Evolutionary conservation across 2,329 filamentous ascomycete species (phyloP), one percentile per base, ranked within the genome.

Genomic region (Neonectria neomacrospora): DNA sequence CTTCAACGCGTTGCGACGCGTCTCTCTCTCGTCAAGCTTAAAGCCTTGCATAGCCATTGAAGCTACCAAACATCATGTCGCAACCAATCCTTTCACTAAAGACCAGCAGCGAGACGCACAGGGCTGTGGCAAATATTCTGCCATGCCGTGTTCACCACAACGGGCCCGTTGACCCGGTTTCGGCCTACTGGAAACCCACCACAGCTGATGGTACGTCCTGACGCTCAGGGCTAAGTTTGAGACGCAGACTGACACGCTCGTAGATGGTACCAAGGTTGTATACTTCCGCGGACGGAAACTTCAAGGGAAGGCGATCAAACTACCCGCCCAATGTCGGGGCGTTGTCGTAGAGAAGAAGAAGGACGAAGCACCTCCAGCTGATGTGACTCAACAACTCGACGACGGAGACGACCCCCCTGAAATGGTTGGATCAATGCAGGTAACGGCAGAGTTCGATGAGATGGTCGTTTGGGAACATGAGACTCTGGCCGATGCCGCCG

Each of bases 391-490:
- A 2, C 75, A 81, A 1, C 73, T 78, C 2, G 82, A 83, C 10
- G 79, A 84, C 16, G 79, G 81, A 1, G 80, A 83, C 2, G 80
- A 81, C 16, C 73, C 80, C 42, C 71, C 74, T 8, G 76, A 80
- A 12, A 42, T 28, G 11, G 34, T 86, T 1, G 85, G 88, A 10
- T 82, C 82, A 20, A 79, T 95, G 69, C 85, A 91, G 54, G 81
- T 87, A 45, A 82, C 89, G 20, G 89, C 88, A 1, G 83, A 83
- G 16, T 97, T 97, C 74, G 88, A 93, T 7, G 83, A 91, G 58
- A 76, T 97, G 54, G 80, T 93, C 3, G 84, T 97, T n/a, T 98
- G 94, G 94, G 90, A 87, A 0, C 94, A 97, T 76, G 94, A 96
- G 69, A 78, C 80, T 1, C 71, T 87, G 53, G 88, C 88, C 6